Conservation (phyloP, 805 yeast species). For the Suhomyces tanzawaensis region DNA sequence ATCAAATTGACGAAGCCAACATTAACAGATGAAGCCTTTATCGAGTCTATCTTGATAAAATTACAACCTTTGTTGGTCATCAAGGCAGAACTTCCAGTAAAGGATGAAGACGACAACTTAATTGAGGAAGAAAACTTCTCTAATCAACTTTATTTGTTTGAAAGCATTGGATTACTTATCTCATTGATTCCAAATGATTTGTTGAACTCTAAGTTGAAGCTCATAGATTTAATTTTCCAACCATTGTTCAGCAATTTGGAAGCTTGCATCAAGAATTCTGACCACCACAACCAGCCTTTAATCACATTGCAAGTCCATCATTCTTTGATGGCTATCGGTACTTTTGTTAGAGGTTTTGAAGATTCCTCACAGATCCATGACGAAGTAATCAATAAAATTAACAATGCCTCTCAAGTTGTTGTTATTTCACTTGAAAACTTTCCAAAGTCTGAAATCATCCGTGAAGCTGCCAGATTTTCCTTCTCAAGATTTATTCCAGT, state of each 20-base stretch:
- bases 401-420: slow-evolving; percentile 76
- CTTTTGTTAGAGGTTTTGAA: slow-evolving; percentile 83
- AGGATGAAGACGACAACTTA: slow-evolving; percentile 56
- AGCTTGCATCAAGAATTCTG: slow-evolving; percentile 45
- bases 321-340: slow-evolving; percentile 82
- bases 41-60: slow-evolving; percentile 57
- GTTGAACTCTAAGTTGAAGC: slow-evolving; percentile 31
- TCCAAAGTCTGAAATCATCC: slow-evolving; percentile 59
- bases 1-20: slow-evolving; percentile 70
- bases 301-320: slow-evolving; percentile 79
- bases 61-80: slow-evolving; percentile 63
- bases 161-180: slow-evolving; percentile 77
- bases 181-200: slow-evolving; percentile 33
- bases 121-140: slow-evolving; percentile 59
- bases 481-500: slow-evolving; percentile 84
- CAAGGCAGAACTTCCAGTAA: slow-evolving; percentile 52
- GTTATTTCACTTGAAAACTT: slow-evolving; percentile 79
- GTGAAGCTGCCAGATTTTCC: slow-evolving; percentile 85
- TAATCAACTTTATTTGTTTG: slow-evolving; percentile 79
- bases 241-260: slow-evolving; percentile 77
- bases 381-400: slow-evolving; percentile 45
- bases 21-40: slow-evolving; percentile 45
- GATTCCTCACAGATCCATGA: slow-evolving; percentile 35
- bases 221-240: slow-evolving; percentile 65
- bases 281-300: slow-evolving; percentile 38